Conservation (phyloP, 768 basidiomycete species). For the Pleurotus tuoliensis region DNA sequence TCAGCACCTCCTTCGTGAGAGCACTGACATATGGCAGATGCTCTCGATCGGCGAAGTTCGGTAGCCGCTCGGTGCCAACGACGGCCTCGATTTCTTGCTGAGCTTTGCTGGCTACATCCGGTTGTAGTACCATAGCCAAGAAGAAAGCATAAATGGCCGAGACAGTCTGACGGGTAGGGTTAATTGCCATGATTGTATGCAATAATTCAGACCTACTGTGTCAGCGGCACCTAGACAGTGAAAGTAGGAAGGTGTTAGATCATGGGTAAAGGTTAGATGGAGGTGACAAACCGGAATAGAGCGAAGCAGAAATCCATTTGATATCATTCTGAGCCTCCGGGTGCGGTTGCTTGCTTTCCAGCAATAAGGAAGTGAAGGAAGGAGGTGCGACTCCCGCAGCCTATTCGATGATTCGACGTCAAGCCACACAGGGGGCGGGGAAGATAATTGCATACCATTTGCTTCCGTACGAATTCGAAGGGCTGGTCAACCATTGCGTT, state of each 20-base stretch:
- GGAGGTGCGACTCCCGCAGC: constrained; percentile 51
- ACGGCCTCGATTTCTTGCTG: constrained; percentile 61
- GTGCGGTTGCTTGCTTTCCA: constrained; percentile 46
- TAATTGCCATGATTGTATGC: no score
- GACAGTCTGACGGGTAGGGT: constrained; percentile 42
- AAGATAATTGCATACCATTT: not conserved
- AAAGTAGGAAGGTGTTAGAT: not conserved
- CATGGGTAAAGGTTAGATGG: not conserved
- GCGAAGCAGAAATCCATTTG: constrained; percentile 62
- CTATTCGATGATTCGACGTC: constrained; percentile 25
- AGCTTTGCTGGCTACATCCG: constrained; percentile 53
- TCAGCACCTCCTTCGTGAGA: constrained; percentile 53
- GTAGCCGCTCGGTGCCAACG: constrained; percentile 56
- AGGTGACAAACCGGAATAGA: constrained; percentile 42
- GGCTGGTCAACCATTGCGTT: constrained; percentile 3
- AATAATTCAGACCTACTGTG: constrained; percentile 32
- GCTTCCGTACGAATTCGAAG: constrained; percentile 4
- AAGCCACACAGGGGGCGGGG: not conserved
- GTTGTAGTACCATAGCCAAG: constrained; percentile 56
- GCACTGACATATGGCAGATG: constrained; percentile 60
- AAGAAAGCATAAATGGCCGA: constrained; percentile 59
- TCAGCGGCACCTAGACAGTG: constrained; percentile 47
- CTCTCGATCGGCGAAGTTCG: constrained; percentile 54
- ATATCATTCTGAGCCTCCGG: constrained; percentile 57
- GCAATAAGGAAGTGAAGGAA: constrained; percentile 56